Base-by-base conservation (phyloP, 2,329 filamentous ascomycete genomes). In the Penicillium sp. region DNA sequence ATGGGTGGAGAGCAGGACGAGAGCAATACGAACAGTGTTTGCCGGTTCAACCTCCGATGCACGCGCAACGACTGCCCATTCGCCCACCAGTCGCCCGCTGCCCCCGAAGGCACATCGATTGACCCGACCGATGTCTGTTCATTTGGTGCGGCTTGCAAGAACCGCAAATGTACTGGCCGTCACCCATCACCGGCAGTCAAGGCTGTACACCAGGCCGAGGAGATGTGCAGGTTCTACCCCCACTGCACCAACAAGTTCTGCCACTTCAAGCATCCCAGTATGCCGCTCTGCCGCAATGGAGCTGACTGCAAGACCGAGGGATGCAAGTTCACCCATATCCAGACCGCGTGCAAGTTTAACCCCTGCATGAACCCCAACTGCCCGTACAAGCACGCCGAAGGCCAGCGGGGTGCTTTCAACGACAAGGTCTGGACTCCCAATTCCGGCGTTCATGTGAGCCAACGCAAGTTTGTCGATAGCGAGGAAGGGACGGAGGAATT, bases 131-230 rank as follows among this genome's bases (percentile, higher is more conserved):
- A 95, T 61, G 76, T 79, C 14, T 98, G 93, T 73, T 79, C 79
- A 14, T 97, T 87, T 60, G 91, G 89, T 16, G 89, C 83, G 2
- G 89, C 89, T 7, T 98, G 93, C 81, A 95, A 93, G 73, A 98
- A 97, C 76, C 79, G 82, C 61, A 97, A 97, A 73, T 98, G 93
- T 64, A 87, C 86, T 7, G 90, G 80, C 24, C 87, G 89, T 49
- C 93, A 98, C 68, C 93, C 93, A 2, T 96, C 90, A 6, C 93
- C 93, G 1, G 89, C 91, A 5, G 80, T 86, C 58, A 87, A 83
- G 66, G 73, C 80, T 42, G 82, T 84, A 22, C 87, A 91, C 65
- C 86, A 95, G 70, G 79, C 82, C 49, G 86, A 93, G 67, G 83
- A 87, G 67, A 85, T 94, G 62, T 95, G 90, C 80, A 88, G 86